phyloP scores from a whole-genome alignment of 495 filamentous ascomycete species.

The Aspergillus cristatus region DNA sequence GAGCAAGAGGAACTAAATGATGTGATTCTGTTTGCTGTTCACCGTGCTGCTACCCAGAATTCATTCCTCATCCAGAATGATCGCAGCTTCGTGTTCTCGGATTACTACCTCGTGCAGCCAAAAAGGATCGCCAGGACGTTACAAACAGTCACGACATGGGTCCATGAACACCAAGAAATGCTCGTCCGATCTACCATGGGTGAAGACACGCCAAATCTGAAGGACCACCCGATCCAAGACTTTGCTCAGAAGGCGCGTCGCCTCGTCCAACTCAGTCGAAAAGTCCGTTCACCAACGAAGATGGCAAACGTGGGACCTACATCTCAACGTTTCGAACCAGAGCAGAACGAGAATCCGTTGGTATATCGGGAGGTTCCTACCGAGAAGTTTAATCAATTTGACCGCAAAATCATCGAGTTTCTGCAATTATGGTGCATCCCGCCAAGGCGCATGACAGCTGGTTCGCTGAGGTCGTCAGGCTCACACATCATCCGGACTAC shows the following conservation, averaged over 20 bases:
- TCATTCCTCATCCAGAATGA: constrained; percentile 42
- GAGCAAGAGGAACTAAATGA: constrained; percentile 35
- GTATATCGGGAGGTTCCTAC: constrained; percentile 33
- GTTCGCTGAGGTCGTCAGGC: constrained; percentile 49
- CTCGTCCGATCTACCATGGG: constrained; percentile 18
- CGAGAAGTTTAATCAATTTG: constrained; percentile 29
- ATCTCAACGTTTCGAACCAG: constrained; percentile 27
- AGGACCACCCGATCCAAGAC: constrained; percentile 32
- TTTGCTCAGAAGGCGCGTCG: constrained; percentile 60
- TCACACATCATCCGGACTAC: constrained; percentile 64
- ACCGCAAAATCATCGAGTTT: constrained; percentile 56
- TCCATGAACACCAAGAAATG: constrained; percentile 48
- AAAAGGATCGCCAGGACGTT: constrained; percentile 35
- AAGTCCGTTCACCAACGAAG: constrained; percentile 47
- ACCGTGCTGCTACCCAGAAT: constrained; percentile 41
- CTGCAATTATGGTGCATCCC: constrained; percentile 51
- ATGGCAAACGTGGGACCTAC: constrained; percentile 45
- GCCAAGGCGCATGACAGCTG: constrained; percentile 41
- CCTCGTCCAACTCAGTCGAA: constrained; percentile 59
- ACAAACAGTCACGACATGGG: constrained; percentile 43
- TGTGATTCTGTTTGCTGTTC: constrained; percentile 57
- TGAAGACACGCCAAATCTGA: constrained; percentile 9
- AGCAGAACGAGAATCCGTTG: constrained; percentile 21
- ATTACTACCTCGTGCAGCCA: constrained; percentile 40
- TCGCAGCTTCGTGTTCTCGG: constrained; percentile 29